Evolutionary conservation across 169 alveolate genomes (phyloP).

Genomic region (Cyclospora cayetanensis): DNA sequence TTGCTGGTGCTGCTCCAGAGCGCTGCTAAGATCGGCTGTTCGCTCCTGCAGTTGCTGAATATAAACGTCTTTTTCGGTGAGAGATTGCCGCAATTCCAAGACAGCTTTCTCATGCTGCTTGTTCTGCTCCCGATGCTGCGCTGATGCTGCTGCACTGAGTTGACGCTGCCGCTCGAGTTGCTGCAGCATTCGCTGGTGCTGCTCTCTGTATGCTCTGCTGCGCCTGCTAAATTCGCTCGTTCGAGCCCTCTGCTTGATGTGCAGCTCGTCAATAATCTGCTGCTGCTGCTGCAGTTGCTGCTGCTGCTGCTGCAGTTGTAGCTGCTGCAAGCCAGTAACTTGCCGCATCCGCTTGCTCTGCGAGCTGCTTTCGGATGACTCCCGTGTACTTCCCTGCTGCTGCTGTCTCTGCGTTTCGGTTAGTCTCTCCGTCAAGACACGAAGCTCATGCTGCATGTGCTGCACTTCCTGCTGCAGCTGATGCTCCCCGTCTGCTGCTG

Average conservation of each 20-base stretch:
- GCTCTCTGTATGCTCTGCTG: not conserved
- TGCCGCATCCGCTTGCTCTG: constrained; percentile 28
- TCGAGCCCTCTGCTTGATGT: not conserved
- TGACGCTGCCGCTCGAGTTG: constrained; percentile 38
- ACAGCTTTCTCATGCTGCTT: not conserved
- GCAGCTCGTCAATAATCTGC: constrained; percentile 36
- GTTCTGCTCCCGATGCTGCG: not conserved
- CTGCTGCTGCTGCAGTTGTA: constrained; percentile 55
- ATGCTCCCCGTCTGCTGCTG: constrained; percentile 52
- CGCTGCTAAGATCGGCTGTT: not conserved
- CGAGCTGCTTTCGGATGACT: not conserved
- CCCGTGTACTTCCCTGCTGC: constrained; percentile 38
- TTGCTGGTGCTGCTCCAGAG: constrained; percentile 4
- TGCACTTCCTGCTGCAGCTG: constrained; percentile 59
- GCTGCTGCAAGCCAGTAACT: constrained; percentile 31
- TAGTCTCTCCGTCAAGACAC: not conserved
- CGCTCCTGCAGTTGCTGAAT: constrained; percentile 32
- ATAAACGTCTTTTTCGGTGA: not conserved
- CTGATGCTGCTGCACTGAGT: constrained; percentile 35
- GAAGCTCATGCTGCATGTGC: constrained; percentile 53
- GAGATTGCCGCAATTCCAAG: not conserved
- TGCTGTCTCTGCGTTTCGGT: not conserved
- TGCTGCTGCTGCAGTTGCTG: constrained; percentile 60
- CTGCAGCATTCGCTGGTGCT: constrained; percentile 59
- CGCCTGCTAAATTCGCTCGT: not conserved